These are phyloP conservation scores for Phialocephala sp. DNA, from an alignment of 2,329 filamentous ascomycete species.

Conservation along the genomic window DNA sequence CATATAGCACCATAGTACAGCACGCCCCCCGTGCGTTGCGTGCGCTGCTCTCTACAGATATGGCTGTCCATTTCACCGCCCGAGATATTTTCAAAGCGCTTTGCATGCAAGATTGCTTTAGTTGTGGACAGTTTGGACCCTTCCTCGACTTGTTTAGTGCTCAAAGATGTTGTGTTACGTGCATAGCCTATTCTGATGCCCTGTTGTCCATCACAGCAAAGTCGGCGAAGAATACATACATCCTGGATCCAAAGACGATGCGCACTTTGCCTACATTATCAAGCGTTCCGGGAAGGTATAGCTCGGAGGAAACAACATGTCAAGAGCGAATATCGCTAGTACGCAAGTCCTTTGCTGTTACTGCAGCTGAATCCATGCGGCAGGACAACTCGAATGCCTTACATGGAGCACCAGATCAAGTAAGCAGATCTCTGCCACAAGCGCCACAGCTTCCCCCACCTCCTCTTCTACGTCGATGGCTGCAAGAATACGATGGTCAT, in stretches of 20 bases:
- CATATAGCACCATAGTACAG: constrained; percentile 23
- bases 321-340: constrained; percentile 23
- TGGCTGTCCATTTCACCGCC: constrained; percentile 25
- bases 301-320: constrained; percentile 22
- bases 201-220: constrained; percentile 17
- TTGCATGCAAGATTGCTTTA: constrained; percentile 25
- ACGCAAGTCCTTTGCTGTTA: constrained; percentile 13
- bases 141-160: constrained; percentile 30
- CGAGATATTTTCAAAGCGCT: constrained; percentile 26
- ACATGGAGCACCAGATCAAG: not conserved
- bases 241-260: constrained; percentile 21
- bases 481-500: constrained; percentile 14
- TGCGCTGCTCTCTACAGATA: constrained; percentile 26
- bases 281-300: constrained; percentile 26
- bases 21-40: constrained; percentile 26
- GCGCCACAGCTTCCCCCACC: not conserved
- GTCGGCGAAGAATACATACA: constrained; percentile 19
- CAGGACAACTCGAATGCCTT: no score
- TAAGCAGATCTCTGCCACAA: constrained; percentile 10
- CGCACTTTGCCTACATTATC: constrained; percentile 23
- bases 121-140: constrained; percentile 29
- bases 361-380: not conserved
- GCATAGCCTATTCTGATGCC: constrained; percentile 12
- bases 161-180: constrained; percentile 25
- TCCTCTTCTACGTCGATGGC: not conserved